These are phyloP conservation scores for Sanghuangporus baumii DNA, from an alignment of 1,284 basidiomycete species.

Conservation along the genomic window DNA sequence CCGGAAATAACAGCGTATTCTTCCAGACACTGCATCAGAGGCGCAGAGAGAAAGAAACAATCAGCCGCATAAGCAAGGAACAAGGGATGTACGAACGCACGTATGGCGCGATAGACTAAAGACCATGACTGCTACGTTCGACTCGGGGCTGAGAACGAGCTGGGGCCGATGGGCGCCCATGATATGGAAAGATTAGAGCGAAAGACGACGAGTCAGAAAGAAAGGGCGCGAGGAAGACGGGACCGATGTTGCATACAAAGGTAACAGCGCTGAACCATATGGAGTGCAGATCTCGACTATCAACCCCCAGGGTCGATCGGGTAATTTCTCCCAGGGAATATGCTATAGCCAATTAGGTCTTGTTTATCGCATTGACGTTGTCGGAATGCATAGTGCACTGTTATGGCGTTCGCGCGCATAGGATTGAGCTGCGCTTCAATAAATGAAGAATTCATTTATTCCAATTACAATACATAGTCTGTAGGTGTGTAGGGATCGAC, in stretches of 20 bases:
- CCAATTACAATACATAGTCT: neutral
- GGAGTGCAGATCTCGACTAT: too few relatives aligned
- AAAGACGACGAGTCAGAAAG: neutral
- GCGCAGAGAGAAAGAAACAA: neutral
- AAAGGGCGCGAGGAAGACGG: neutral
- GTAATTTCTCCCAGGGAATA: too few relatives aligned
- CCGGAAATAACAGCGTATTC: constrained; percentile 27
- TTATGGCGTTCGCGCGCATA: too few relatives aligned
- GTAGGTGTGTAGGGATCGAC: neutral
- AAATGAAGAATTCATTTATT: neutral
- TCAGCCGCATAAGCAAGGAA: neutral
- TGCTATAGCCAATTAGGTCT: too few relatives aligned
- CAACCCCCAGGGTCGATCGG: too few relatives aligned
- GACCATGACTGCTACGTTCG: neutral
- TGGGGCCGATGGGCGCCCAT: neutral
- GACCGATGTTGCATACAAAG: neutral
- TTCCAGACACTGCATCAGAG: constrained; percentile 21
- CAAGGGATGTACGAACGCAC: neutral
- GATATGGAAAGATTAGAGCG: neutral
- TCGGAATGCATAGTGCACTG: too few relatives aligned
- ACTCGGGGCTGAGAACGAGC: neutral
- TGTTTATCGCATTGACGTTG: too few relatives aligned
- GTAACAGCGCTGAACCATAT: too few relatives aligned
- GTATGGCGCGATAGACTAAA: neutral
- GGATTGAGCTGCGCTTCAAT: too few relatives aligned